Evolutionary conservation across 2,329 filamentous ascomycete genomes (phyloP), one percentile per base, ranked within the genome.

Genomic region (Neonectria sp.): DNA sequence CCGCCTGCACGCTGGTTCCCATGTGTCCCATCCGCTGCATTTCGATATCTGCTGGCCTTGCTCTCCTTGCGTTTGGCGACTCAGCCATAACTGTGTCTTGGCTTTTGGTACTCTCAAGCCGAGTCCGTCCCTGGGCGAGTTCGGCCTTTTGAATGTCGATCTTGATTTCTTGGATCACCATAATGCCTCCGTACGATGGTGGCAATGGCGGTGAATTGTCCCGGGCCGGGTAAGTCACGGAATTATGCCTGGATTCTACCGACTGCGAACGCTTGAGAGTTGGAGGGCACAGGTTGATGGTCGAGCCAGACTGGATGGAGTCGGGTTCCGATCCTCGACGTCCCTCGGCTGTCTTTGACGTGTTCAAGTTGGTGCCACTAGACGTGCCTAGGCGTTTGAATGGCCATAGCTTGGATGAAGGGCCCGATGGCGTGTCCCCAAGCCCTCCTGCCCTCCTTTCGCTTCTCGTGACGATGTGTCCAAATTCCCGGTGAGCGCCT

Each of bases 141-240:
- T 21, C 40, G 17, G 58, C 66, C 35, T 73, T 72, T 63, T 80
- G 73, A 6, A 80, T 77, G 45, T 89, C 84, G n/a, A 91, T 85
- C 8, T 85, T 86, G 62, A 91, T 86, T 72, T 91, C 88, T 68
- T 89, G 87, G 27, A 87, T 88, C 7, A 91, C 86, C 82, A 90
- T 86, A 75, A 91, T 91, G 25, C 89, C 88, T 7, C 88, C 88
- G 56, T 74, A 76, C 4, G 73, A 75, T 12, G 73, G 69, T 4
- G 67, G 40, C 13, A 65, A 4, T 40, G 64, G 59, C 13, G 63
- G 40, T 27, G 82, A 9, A 76, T 67, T 75, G 70, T 53, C 76
- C 72, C 70, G 56, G 24, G 69, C 68, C 21, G 73, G 74, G 27
- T 75, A 75, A 24, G 60, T n/a, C 15, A 56, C 45, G 4, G 57